Base-by-base conservation (phyloP, 805 yeast genomes). In the Saccharomycopsis schoenii region DNA sequence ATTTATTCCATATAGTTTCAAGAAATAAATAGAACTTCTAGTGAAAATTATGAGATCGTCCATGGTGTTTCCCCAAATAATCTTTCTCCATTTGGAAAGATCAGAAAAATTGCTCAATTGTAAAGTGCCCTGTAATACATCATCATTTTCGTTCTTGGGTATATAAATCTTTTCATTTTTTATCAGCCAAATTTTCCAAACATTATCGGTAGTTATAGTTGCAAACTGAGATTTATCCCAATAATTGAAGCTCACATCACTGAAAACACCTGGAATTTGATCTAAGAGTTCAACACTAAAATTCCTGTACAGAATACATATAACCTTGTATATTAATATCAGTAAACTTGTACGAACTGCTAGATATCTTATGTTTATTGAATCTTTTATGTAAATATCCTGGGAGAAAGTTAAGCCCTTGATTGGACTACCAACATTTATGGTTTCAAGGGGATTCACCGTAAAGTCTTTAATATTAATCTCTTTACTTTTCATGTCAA, bases 11-110 rank as follows among this genome's bases (percentile, higher is more conserved):
- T 47, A 47, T 47, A 47, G 15, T 11, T 47, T 47, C 14, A 47
- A 24, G 21, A 47, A 47, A 17, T 42, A 42, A 34, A 40, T 76
- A 75, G 0, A 82, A 15, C 17, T 75, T 58, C 89, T 72, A 15
- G 80, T 73, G 61, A 78, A 60, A 43, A 77, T 21, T 41, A 76
- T 54, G 40, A 80, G 34, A 60, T 70, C 61, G 24, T 71, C 60
- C 54, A 64, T 58, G 19, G 69, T 64, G 1, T 69, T 65, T 0
- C 80, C 69, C 85, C 87, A 83, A 2, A 68, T 63, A 0, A 83
- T 70, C 61, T 74, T 74, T 62, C 80, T 83, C 77, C 85, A 84
- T 39, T 74, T 73, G 0, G 89, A 84, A 1, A 84, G 65, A 59
- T 83, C 88, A 1, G 72, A 72, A 0, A 79, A 75, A 62, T 82